Conservation (phyloP, 1,284 basidiomycete genomes). For the Thelephora terrestris region DNA sequence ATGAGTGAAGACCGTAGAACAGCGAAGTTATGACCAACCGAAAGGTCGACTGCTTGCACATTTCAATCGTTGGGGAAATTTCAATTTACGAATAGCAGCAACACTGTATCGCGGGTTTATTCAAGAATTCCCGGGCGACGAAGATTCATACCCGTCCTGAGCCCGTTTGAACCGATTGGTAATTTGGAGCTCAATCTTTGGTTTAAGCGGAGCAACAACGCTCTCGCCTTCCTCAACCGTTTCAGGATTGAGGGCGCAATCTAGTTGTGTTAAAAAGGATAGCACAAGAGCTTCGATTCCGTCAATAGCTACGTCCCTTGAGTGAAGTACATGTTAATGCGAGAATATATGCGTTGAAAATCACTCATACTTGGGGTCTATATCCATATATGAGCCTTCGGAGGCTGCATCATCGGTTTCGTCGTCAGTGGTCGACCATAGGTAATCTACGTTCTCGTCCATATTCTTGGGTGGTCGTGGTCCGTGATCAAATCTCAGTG, state of each 20-base stretch:
- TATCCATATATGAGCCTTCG: no score
- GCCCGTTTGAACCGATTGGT: slow-evolving; percentile 20
- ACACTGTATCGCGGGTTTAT: slow-evolving; percentile 11
- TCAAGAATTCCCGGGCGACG: background rate
- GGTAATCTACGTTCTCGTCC: no score
- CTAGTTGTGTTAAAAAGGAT: slow-evolving; percentile 44
- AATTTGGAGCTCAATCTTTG: slow-evolving; percentile 19
- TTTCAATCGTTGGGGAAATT: slow-evolving; percentile 28
- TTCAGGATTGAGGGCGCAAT: slow-evolving; percentile 13
- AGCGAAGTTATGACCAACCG: slow-evolving; percentile 27
- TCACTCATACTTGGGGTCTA: no score
- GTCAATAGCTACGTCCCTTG: slow-evolving; percentile 11
- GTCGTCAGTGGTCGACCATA: no score
- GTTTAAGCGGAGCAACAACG: slow-evolving; percentile 3
- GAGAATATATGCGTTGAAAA: no score
- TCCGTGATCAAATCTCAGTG: background rate
- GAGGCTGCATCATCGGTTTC: no score
- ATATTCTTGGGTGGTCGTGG: background rate
- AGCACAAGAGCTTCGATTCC: slow-evolving; percentile 44
- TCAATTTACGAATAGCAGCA: slow-evolving; percentile 14
- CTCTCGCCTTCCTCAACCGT: slow-evolving; percentile 7
- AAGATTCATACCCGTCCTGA: slow-evolving; percentile 13
- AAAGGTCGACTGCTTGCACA: slow-evolving; percentile 40
- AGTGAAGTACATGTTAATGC: background rate
- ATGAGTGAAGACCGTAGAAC: slow-evolving; percentile 12